A percentile compares a stretch with the other conserved stretches of the same genome.
These are phyloP conservation scores for Didymella pomorum DNA, from an alignment of 2,329 filamentous ascomycete genomes.

Conservation along the genomic window DNA sequence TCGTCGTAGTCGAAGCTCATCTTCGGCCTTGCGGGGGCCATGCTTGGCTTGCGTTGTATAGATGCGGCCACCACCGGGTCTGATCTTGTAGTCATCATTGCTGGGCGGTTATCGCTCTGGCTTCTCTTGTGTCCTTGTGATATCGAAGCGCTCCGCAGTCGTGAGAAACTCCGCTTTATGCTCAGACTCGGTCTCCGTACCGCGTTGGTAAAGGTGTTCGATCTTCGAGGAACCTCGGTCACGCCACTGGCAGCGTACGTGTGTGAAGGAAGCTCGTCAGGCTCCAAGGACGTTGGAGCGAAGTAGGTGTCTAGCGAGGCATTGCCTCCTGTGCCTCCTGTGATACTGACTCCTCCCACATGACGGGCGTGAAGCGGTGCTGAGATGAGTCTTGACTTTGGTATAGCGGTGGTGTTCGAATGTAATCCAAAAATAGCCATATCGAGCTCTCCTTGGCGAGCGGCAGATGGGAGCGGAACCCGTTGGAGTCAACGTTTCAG, in stretches of 20 bases:
- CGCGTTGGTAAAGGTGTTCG: constrained; percentile 36
- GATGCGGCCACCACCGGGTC: not conserved
- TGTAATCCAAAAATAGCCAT: constrained; percentile 20
- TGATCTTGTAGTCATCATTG: not conserved
- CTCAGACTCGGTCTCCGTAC: constrained; percentile 39
- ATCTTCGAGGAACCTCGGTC: constrained; percentile 37
- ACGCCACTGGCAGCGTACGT: constrained; percentile 35
- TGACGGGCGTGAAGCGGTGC: constrained; percentile 45
- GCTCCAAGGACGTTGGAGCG: constrained; percentile 27
- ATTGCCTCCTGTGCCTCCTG: constrained; percentile 26
- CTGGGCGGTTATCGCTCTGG: constrained; percentile 12
- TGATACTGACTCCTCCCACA: constrained; percentile 42
- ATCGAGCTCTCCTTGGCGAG: not conserved
- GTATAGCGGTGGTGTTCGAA: constrained; percentile 28
- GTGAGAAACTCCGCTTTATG: constrained; percentile 38
- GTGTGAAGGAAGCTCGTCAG: constrained; percentile 40
- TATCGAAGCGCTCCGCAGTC: constrained; percentile 23
- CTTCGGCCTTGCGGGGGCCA: not conserved
- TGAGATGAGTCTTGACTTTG: constrained; percentile 41
- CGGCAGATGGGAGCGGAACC: constrained; percentile 1
- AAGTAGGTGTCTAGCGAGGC: constrained; percentile 33
- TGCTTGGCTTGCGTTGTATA: constrained; percentile 1
- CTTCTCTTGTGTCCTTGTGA: constrained; percentile 14
- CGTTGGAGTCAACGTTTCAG: constrained; percentile 27
- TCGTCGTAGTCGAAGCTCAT: not conserved